phyloP scores from a whole-genome alignment of 768 basidiomycete species.

The Pulveroboletus sp. region DNA sequence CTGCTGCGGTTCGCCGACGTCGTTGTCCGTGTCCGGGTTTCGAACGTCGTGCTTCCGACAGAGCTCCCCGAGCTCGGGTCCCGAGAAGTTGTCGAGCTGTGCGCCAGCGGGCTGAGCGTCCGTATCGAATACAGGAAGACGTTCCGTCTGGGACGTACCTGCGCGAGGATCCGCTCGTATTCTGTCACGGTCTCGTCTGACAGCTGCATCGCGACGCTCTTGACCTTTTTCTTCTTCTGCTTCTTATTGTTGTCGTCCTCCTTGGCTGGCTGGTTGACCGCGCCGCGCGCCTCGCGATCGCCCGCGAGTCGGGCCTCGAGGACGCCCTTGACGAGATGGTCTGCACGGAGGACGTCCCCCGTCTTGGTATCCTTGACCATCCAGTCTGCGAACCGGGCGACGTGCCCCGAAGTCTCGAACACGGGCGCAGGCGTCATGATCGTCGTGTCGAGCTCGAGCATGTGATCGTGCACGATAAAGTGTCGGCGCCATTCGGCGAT shows the following conservation, averaged over 20 bases:
- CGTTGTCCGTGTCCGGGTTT: slow-evolving; percentile 91
- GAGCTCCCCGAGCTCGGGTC: slow-evolving; percentile 83
- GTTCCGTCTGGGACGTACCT: slow-evolving; percentile 48
- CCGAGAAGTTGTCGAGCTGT: slow-evolving; percentile 79
- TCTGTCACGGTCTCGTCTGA: slow-evolving; percentile 67
- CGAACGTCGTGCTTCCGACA: slow-evolving; percentile 74
- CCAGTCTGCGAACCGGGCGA: slow-evolving; percentile 98
- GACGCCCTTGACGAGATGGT: slow-evolving; percentile 92
- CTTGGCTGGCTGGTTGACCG: slow-evolving; percentile 68
- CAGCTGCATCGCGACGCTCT: slow-evolving; percentile 65
- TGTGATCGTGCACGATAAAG: slow-evolving; percentile 97
- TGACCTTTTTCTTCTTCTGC: slow-evolving; percentile 73
- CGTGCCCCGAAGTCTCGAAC: slow-evolving; percentile 96
- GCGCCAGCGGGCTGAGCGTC: neutral
- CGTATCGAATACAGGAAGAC: neutral
- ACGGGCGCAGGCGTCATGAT: slow-evolving; percentile 95
- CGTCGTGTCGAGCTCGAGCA: slow-evolving; percentile 98
- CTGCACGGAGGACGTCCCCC: slow-evolving; percentile 95
- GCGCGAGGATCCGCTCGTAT: slow-evolving; percentile 83
- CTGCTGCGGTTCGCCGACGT: slow-evolving; percentile 86
- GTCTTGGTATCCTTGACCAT: slow-evolving; percentile 96
- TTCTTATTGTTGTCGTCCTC: slow-evolving; percentile 50
- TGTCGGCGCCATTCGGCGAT: slow-evolving; percentile 95
- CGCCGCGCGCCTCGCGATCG: slow-evolving; percentile 84
- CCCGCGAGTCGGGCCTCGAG: slow-evolving; percentile 86